Percentiles rank a stretch among this genome's conserved stretches.
Conservation (phyloP, 2,329 filamentous ascomycete species). For the Pyrenophora seminiperda region DNA sequence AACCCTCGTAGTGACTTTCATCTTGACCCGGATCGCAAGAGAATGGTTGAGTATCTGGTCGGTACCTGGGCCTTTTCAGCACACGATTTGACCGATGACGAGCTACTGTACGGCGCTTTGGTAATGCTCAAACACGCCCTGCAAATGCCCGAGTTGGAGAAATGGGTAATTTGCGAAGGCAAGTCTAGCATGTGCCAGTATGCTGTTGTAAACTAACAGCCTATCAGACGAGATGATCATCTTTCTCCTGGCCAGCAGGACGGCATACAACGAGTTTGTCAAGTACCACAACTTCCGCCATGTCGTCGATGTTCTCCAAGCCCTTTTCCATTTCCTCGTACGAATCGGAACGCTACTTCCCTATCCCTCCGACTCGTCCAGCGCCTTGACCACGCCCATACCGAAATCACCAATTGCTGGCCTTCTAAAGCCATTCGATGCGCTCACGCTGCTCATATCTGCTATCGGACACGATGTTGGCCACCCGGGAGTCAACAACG, state of each 20-base stretch:
- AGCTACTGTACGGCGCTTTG: conserved; percentile 82
- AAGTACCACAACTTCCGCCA: conserved; percentile 99
- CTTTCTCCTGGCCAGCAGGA: conserved; percentile 85
- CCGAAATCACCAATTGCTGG: conserved; percentile 70
- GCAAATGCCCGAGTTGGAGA: conserved; percentile 76
- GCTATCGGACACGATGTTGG: conserved; percentile 99
- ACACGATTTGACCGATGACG: conserved; percentile 87
- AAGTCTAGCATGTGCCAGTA: conserved; percentile 43
- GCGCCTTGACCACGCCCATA: conserved; percentile 18
- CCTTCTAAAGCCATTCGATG: conserved; percentile 84
- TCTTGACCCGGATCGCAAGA: conserved; percentile 68
- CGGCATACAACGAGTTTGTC: conserved; percentile 95
- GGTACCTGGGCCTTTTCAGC: conserved; percentile 87
- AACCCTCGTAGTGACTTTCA: conserved; percentile 61
- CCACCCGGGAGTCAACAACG: conserved; percentile 97
- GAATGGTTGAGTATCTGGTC: conserved; percentile 69
- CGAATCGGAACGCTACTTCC: conserved; percentile 75
- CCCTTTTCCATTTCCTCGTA: conserved; percentile 87
- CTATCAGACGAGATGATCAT: conserved; percentile 74
- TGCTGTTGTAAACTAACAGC: conserved; percentile 22
- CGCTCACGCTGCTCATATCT: conserved; percentile 84
- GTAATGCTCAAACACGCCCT: conserved; percentile 91
- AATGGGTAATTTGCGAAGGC: conserved; percentile 81
- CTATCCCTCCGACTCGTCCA: conserved; percentile 58
- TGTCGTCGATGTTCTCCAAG: conserved; percentile 93